A percentile compares a stretch with the other conserved stretches of the same genome.
Conservation (phyloP, 23 red algal species). For the Gracilariopsis chorda region DNA sequence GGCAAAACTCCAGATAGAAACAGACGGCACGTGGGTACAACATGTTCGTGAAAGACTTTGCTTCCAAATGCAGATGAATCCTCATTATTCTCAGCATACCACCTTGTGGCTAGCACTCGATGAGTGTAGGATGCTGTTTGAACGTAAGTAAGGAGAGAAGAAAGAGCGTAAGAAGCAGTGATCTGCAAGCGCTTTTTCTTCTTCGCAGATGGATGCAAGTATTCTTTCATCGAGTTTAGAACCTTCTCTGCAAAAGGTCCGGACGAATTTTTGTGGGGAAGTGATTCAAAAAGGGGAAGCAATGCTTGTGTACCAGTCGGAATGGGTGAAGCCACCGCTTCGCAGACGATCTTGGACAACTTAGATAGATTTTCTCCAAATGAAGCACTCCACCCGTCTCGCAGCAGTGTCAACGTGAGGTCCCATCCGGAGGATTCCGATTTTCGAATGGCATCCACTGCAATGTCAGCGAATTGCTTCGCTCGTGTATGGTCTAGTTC, state of each 20-base stretch:
- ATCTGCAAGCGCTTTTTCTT: not conserved
- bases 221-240: constrained; percentile 13
- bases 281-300: constrained; percentile 21
- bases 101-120: not conserved
- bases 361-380: not conserved
- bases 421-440: constrained; percentile 19
- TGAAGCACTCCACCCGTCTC: constrained; percentile 24
- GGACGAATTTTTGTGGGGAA: not conserved
- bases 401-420: constrained; percentile 11
- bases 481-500: not conserved
- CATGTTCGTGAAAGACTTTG: constrained; percentile 4
- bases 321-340: constrained; percentile 16
- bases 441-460: constrained; percentile 24
- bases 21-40: not conserved
- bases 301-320: constrained; percentile 17
- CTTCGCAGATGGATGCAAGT: not conserved
- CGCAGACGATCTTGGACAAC: not conserved
- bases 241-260: constrained; percentile 1
- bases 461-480: not conserved
- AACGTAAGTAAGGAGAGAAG: constrained; percentile 29
- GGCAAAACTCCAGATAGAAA: constrained; percentile 14
- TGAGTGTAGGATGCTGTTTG: constrained; percentile 18
- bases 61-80: not conserved
- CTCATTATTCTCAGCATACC: not conserved
- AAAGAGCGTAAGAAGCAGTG: constrained; percentile 11